Conservation (phyloP, 73 alveolate species). For the Effrenium voratum region DNA sequence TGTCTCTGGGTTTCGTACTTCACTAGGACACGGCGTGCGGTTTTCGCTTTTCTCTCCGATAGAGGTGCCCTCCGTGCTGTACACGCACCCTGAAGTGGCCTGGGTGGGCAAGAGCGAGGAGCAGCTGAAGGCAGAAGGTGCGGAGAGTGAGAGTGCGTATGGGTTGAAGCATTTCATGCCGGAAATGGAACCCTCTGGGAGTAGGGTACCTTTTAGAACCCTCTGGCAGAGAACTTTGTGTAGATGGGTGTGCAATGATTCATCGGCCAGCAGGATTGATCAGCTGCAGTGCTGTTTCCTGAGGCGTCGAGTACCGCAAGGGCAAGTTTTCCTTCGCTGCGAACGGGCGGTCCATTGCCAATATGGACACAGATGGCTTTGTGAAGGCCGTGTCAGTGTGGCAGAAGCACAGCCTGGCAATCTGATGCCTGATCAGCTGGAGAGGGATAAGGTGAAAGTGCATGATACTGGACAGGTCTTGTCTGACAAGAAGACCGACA, state of each 20-base stretch:
- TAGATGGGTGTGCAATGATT: too few species aligned
- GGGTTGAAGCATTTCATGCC: too few species aligned
- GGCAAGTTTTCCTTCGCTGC: constrained; percentile 98
- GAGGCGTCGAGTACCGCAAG: constrained; percentile 96
- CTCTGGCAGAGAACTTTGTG: too few species aligned
- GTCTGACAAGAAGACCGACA: constrained; percentile 96
- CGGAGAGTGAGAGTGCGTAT: too few species aligned
- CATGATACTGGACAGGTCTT: constrained; percentile 12
- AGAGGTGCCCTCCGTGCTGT: constrained; percentile 90
- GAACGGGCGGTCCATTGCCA: constrained; percentile 98
- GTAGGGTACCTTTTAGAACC: too few species aligned
- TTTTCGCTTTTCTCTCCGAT: too few species aligned
- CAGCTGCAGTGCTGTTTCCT: background rate
- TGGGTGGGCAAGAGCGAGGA: constrained; percentile 99
- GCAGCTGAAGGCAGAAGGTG: constrained; percentile 96
- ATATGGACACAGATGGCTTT: constrained; percentile 98
- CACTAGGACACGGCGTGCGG: background rate
- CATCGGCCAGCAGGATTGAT: too few species aligned
- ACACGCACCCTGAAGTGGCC: constrained; percentile 96
- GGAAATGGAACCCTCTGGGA: too few species aligned
- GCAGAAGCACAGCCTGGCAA: background rate
- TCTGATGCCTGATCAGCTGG: background rate
- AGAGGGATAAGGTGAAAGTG: background rate
- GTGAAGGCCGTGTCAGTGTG: constrained; percentile 97
- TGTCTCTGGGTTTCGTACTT: background rate